Percentiles rank a stretch among this genome's conserved stretches.
phyloP scores from a whole-genome alignment of 805 yeast species.

The Candida ficus region DNA sequence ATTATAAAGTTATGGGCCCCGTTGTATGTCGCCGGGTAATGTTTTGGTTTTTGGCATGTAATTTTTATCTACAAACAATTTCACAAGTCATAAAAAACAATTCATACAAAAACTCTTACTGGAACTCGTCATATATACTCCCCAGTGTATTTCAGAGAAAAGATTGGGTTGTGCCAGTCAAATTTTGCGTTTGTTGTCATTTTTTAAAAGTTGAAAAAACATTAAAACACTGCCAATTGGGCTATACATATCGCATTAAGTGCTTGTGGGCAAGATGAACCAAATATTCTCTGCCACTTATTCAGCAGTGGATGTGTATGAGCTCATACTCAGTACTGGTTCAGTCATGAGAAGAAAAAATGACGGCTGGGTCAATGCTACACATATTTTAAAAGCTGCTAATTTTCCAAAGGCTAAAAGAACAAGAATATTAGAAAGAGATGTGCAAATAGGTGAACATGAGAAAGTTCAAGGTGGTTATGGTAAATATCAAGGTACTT shows the following conservation, averaged over 20 bases:
- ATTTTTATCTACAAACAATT: no score
- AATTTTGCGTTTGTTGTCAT: not conserved
- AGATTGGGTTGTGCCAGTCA: no score
- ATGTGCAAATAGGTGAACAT: constrained; percentile 84
- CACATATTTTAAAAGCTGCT: constrained; percentile 90
- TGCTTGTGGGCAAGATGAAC: no score
- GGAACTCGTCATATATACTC: no score
- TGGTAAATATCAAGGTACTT: constrained; percentile 95
- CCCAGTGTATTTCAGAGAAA: no score
- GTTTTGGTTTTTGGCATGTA: not conserved
- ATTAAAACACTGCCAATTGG: no score
- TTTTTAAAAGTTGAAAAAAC: no score
- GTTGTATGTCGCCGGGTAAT: not conserved
- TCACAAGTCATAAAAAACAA: no score
- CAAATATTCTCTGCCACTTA: constrained; percentile 71
- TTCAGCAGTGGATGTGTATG: constrained; percentile 81
- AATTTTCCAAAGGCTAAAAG: constrained; percentile 92
- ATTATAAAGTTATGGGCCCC: not conserved
- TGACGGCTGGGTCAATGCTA: constrained; percentile 89
- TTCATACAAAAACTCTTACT: no score
- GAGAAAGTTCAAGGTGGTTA: constrained; percentile 97
- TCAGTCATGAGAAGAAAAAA: constrained; percentile 74
- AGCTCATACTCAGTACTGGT: constrained; percentile 58
- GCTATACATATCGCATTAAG: no score
- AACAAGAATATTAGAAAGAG: constrained; percentile 86